A percentile compares a stretch with the other conserved stretches of the same genome.
These are phyloP conservation scores for Lachnellula arida DNA, from an alignment of 2,329 filamentous ascomycete genomes.

Conservation along the genomic window DNA sequence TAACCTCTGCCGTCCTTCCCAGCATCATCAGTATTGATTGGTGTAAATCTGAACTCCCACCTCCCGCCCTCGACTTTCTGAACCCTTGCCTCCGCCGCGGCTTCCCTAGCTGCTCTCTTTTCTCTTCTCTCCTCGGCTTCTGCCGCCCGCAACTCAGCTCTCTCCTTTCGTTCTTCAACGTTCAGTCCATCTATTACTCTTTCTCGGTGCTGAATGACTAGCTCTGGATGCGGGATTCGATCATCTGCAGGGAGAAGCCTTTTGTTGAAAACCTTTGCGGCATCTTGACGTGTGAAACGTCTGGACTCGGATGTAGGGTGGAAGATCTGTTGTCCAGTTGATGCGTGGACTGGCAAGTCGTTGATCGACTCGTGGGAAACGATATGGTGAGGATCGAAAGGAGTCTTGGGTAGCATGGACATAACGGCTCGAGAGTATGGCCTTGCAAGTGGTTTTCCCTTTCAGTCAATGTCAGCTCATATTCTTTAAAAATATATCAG, in stretches of 20 bases:
- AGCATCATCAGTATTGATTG: slow-evolving; percentile 52
- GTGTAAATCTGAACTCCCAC: slow-evolving; percentile 60
- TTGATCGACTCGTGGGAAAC: slow-evolving; percentile 56
- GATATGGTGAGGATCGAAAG: slow-evolving; percentile 50
- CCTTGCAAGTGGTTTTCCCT: slow-evolving; percentile 73
- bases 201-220: slow-evolving; percentile 52
- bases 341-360: slow-evolving; percentile 57
- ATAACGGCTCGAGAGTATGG: slow-evolving; percentile 75
- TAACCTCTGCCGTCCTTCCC: slow-evolving; percentile 49
- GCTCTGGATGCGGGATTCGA: slow-evolving; percentile 58
- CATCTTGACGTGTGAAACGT: slow-evolving; percentile 59
- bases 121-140: slow-evolving; percentile 41
- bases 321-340: slow-evolving; percentile 61
- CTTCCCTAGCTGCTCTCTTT: slow-evolving; percentile 32
- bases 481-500: slow-evolving; percentile 7
- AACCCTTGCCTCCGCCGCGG: slow-evolving; percentile 38
- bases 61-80: slow-evolving; percentile 44
- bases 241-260: slow-evolving; percentile 55
- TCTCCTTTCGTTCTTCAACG: slow-evolving; percentile 28
- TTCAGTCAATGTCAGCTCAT: slow-evolving; percentile 17
- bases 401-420: slow-evolving; percentile 73
- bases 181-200: slow-evolving; percentile 35
- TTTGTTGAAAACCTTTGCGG: slow-evolving; percentile 59
- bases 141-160: slow-evolving; percentile 31
- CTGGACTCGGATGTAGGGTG: slow-evolving; percentile 59